Base-by-base conservation (phyloP, 495 filamentous ascomycete genomes). In the Aspergillus carlsbadensis region DNA sequence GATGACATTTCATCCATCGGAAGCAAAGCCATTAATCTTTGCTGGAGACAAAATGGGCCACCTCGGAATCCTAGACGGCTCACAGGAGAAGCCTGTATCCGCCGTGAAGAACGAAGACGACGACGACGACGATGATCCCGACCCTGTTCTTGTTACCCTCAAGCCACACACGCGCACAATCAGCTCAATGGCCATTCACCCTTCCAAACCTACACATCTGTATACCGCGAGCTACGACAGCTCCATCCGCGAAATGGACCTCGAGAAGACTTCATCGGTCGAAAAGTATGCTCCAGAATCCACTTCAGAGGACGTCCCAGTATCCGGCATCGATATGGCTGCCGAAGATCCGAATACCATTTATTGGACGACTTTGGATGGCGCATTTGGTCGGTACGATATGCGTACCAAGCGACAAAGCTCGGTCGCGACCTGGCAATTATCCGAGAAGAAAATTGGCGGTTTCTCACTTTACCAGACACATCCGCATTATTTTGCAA, bases 1-100 rank as follows among this genome's bases (percentile, higher is more conserved):
- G 11, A 82, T 98, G 65, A 87, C 86, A 10, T 95, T 98, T 59
- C 94, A 98, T 63, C 94, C 95, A 0, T 90, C 86, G 0, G 74
- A 81, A 48, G 83, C 90, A 10, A 98, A 98, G 61, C 84, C 90
- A 0, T 77, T 98, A 5, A 81, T 98, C n/a, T 96, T 98, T 62
- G 95, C 93, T 2, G 91, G 92, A 44, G 94, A 98, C 66, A 98
- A 98, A 68, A 81, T 95, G 68, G 94, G 94, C 20, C 91, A 92
- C 51, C 79, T 98, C 29, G 95, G 95, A 6, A 82, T 98, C n/a
- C 89, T 96, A 45, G 92, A 98, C 64, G 91, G 85, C 1, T 94
- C 91, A 0, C 91, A 96, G 59, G 81, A 83, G 20, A 75, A 73
- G 2, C 73, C 81, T 26, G 63, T 29, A 22, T 59, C 62, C 2